Evolutionary conservation across 2,329 filamentous ascomycete species (phyloP), one percentile per base, ranked within the genome.

Genomic region (Ambrosiella xylebori): DNA sequence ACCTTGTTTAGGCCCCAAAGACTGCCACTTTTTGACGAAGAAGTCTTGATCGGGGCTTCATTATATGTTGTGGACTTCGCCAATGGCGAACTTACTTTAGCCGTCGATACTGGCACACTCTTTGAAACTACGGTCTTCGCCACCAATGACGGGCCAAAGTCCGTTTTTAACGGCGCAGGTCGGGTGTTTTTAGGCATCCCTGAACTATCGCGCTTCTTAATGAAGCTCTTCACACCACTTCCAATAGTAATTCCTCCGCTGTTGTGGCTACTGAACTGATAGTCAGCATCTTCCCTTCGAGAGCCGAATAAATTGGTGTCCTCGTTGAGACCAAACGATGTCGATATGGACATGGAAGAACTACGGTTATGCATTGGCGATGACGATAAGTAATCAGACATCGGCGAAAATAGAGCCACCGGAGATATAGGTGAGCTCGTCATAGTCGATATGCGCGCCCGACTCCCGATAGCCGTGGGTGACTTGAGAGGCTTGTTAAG

Each of bases 1-100:
- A 35, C 12, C 15, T 51, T 51, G 7, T 13, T 27, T 5, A 74
- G 73, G 17, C 71, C 71, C 75, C 77, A 76, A 9, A 78, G 67
- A 2, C 74, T 73, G 7, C 74, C 66, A 6, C 76, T 74, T 19
- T 72, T 64, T 64, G 64, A 62, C n/a, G 64, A 61, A 35, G 59
- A 62, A 47, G 57, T 59, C 5, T 55, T 58, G 15, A 61, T 60
- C 3, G 65, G 62, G 0, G 65, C 64, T 39, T 59, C 65, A 47
- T 61, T 65, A 47, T 41, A 47, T n/a, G 54, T 40, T 19, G 57
- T 50, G 15, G 58, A 58, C 4, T 50, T 36, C 49, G 56, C 39
- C 59, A 57, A 40, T 39, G 59, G 59, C 12, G 59, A 60, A 36
- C 44, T 36, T 19, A 56, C 9, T 38, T 47, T 56, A 39, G n/a